Evolutionary conservation across 352 stramenopile species (phyloP).

Genomic region (Pythium apleroticum): DNA sequence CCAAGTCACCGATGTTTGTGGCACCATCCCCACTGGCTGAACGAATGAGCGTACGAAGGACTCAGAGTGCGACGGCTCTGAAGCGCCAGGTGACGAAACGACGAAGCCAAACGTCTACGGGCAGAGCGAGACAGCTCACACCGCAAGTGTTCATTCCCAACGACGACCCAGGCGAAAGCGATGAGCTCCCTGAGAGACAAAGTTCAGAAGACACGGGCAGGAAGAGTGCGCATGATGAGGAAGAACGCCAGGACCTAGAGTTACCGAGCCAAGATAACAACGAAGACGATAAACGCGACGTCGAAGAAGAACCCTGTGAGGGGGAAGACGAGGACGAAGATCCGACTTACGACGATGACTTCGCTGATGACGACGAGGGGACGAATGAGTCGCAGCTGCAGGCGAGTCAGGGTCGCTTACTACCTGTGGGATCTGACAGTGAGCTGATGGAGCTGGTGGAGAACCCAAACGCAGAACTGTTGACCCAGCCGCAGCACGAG

Average conservation of each 20-base stretch:
- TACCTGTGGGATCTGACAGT: constrained; percentile 22
- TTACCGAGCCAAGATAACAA: not conserved
- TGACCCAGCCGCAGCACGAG: not conserved
- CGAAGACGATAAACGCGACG: not conserved
- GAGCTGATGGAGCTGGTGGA: constrained; percentile 25
- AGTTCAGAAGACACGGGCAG: not conserved
- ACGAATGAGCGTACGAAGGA: constrained; percentile 26
- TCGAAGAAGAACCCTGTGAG: not conserved
- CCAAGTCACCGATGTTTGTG: constrained; percentile 37
- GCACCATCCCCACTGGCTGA: constrained; percentile 48
- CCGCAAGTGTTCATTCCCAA: not conserved
- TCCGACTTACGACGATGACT: not conserved
- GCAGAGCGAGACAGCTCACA: not conserved
- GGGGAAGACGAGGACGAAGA: not conserved
- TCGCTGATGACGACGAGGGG: not conserved
- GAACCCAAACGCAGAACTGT: not conserved
- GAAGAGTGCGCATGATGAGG: not conserved
- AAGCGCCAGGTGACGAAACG: not conserved
- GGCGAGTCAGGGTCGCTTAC: not conserved
- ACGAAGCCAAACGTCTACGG: not conserved
- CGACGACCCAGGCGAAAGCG: not conserved
- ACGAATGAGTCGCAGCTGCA: not conserved
- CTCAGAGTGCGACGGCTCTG: constrained; percentile 4
- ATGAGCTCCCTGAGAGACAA: not conserved
- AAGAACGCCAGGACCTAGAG: not conserved